Evolutionary conservation across 345 rosid species (phyloP).

Genomic region (Eutrema heterophyllum): DNA sequence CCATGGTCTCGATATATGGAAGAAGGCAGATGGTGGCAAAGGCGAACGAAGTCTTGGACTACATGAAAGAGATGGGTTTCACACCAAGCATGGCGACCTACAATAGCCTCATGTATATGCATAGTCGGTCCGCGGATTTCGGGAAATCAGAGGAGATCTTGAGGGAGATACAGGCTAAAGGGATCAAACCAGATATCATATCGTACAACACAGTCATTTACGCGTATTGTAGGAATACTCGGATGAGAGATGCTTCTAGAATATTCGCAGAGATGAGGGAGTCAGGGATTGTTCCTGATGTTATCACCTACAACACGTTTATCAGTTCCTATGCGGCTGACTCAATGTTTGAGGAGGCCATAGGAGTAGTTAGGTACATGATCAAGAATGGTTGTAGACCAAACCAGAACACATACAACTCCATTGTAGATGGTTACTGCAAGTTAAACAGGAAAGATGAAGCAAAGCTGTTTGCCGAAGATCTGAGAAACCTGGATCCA

Average conservation of each 20-base stretch:
- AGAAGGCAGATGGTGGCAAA: conserved; percentile 75
- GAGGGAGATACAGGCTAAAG: conserved; percentile 61
- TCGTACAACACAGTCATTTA: conserved; percentile 87
- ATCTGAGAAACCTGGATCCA: conserved; percentile 63
- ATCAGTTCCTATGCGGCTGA: conserved; percentile 84
- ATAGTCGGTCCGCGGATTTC: conserved; percentile 70
- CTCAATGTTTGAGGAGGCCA: conserved; percentile 79
- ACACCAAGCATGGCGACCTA: conserved; percentile 78
- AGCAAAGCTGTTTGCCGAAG: conserved; percentile 53
- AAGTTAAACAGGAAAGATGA: conserved; percentile 58
- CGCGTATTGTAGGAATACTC: conserved; percentile 83
- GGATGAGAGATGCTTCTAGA: conserved; percentile 83
- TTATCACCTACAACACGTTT: conserved; percentile 82
- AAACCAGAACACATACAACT: conserved; percentile 72
- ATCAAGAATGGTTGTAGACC: conserved; percentile 68
- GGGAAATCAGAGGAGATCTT: conserved; percentile 64
- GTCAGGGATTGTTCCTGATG: conserved; percentile 69
- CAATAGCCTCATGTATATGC: conserved; percentile 87
- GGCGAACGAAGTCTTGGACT: conserved; percentile 66
- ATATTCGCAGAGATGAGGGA: conserved; percentile 69
- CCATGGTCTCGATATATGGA: conserved; percentile 88
- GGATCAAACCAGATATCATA: conserved; percentile 78
- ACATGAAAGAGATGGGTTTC: conserved; percentile 74
- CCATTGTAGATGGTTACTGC: conserved; percentile 83
- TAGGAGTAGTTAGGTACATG: conserved; percentile 70